A percentile compares a stretch with the other conserved stretches of the same genome.
phyloP scores from a whole-genome alignment of 345 rosid species.

The Lepidium aucheri region DNA sequence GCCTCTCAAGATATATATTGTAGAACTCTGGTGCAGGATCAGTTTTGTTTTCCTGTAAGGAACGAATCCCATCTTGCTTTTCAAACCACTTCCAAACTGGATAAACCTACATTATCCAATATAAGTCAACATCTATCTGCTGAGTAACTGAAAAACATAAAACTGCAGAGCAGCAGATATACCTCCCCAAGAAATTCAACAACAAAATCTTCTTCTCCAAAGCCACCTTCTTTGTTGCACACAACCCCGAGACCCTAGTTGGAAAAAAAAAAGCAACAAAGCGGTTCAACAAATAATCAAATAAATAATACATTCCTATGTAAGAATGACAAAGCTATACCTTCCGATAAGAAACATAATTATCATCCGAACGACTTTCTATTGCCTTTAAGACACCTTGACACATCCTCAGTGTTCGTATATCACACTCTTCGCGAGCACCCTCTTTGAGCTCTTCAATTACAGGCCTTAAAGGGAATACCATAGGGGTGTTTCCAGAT shows the following conservation, averaged over 20 bases:
- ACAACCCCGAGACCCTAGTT: constrained; percentile 96
- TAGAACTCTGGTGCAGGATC: constrained; percentile 99
- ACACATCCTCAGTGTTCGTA: constrained; percentile 57
- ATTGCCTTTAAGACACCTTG: constrained; percentile 80
- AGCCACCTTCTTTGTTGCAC: constrained; percentile 93
- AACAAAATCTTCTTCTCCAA: constrained; percentile 91
- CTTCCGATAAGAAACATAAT: constrained; percentile 95
- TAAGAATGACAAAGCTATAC: constrained; percentile 29
- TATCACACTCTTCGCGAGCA: constrained; percentile 65
- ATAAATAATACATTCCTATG: neutral
- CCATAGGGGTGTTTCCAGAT: constrained; percentile 87
- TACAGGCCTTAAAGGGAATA: constrained; percentile 67
- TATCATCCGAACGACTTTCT: constrained; percentile 81
- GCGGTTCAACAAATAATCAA: constrained; percentile 18
- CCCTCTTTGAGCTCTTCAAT: constrained; percentile 69
- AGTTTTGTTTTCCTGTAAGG: constrained; percentile 81
- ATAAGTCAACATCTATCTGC: constrained; percentile 4
- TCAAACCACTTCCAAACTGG: constrained; percentile 99
- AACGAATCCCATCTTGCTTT: constrained; percentile 99
- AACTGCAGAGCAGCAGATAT: constrained; percentile 19
- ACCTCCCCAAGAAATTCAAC: constrained; percentile 99
- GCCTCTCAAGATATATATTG: constrained; percentile 98
- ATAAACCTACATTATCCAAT: constrained; percentile 58
- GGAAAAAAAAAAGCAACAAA: constrained; percentile 18
- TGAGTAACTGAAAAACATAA: constrained; percentile 5